A percentile compares a stretch with the other conserved stretches of the same genome.
These are phyloP conservation scores for Brassica nigra DNA, from an alignment of 345 rosid species.

Conservation along the genomic window DNA sequence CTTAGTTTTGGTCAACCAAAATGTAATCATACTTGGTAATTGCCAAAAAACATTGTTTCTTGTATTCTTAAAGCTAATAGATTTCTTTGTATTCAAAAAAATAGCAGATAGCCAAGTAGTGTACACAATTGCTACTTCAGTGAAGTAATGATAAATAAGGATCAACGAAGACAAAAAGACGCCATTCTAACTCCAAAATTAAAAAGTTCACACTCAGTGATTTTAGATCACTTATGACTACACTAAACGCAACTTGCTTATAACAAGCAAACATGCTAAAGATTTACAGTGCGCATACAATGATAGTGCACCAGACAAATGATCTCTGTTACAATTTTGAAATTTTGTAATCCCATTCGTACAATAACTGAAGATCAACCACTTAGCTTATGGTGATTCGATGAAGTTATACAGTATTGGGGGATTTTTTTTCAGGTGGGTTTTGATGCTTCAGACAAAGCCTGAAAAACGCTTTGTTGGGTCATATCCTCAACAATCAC, in stretches of 20 bases:
- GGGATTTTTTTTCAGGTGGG: conserved; percentile 7
- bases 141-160: neutral
- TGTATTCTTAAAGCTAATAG: neutral
- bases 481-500: conserved; percentile 76
- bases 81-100: neutral
- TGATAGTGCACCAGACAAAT: neutral
- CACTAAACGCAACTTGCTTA: conserved; percentile 15
- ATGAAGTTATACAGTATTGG: conserved; percentile 4
- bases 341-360: neutral
- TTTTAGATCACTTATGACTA: neutral
- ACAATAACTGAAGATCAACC: neutral
- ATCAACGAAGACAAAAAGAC: neutral
- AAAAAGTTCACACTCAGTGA: neutral
- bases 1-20: neutral
- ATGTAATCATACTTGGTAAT: neutral
- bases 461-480: conserved; percentile 57
- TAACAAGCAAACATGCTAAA: conserved; percentile 10
- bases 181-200: conserved; percentile 1
- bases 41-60: neutral
- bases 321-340: neutral
- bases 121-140: neutral
- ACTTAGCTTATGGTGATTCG: neutral
- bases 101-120: neutral
- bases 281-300: conserved; percentile 17
- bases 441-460: conserved; percentile 59